These are phyloP conservation scores for Mycena galopus DNA, from an alignment of 768 basidiomycete genomes.

Conservation along the genomic window DNA sequence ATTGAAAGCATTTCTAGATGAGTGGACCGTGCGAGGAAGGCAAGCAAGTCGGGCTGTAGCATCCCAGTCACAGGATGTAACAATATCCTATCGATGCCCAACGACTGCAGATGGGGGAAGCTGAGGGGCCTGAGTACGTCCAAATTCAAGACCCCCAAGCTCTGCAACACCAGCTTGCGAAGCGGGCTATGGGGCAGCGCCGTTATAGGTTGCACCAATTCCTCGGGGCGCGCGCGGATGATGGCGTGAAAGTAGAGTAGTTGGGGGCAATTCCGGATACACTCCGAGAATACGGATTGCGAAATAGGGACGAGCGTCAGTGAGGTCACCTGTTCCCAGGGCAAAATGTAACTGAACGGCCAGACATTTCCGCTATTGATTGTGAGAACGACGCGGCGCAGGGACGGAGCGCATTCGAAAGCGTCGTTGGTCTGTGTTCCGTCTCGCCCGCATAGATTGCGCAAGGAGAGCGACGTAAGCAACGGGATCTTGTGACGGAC, in stretches of 20 bases:
- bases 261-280: constrained; percentile 22
- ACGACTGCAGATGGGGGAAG: constrained; percentile 20
- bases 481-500: constrained; percentile 14
- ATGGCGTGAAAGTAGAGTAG: constrained; percentile 28
- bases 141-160: constrained; percentile 8
- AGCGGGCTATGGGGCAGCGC: constrained; percentile 16
- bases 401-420: constrained; percentile 25
- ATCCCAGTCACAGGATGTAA: constrained; percentile 8
- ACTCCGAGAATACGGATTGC: constrained; percentile 25
- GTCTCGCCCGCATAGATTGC: constrained; percentile 2
- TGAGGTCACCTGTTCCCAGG: constrained; percentile 30
- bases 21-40: constrained; percentile 21
- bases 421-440: constrained; percentile 9
- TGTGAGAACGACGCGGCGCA: constrained; percentile 16
- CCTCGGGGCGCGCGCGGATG: not conserved
- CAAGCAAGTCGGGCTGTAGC: constrained; percentile 18
- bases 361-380: constrained; percentile 3
- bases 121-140: constrained; percentile 1
- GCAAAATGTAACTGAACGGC: constrained; percentile 21
- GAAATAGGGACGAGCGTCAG: constrained; percentile 25
- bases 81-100: constrained; percentile 1
- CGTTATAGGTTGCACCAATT: not conserved
- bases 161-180: constrained; percentile 23
- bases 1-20: constrained; percentile 35
- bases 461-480: constrained; percentile 15